phyloP scores from a whole-genome alignment of 1,139 yeast genomes.

The Yarrowia galli region DNA sequence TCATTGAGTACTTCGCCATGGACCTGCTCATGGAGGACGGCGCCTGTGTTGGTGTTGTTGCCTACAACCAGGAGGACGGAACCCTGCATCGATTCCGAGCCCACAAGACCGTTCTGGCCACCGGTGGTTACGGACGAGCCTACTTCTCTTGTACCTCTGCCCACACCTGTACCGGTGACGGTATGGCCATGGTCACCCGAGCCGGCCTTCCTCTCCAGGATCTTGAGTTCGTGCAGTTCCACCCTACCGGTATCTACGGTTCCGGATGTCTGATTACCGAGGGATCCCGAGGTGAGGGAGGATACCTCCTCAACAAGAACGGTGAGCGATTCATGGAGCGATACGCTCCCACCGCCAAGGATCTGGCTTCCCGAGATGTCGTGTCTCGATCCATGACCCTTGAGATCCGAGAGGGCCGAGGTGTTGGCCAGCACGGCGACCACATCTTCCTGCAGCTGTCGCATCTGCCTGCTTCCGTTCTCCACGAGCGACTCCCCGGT shows the following conservation, averaged over 20 bases:
- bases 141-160: slow-evolving; percentile 99
- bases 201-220: slow-evolving; percentile 98
- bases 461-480: slow-evolving; percentile 90
- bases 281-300: slow-evolving; percentile 99
- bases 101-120: slow-evolving; percentile 94
- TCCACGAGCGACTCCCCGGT: slow-evolving; percentile 98
- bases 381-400: slow-evolving; percentile 97
- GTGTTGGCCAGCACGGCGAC: slow-evolving; percentile 96
- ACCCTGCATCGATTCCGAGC: slow-evolving; percentile 97
- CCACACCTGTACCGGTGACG: slow-evolving; percentile 99
- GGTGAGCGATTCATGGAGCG: slow-evolving; percentile 99
- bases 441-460: slow-evolving; percentile 94
- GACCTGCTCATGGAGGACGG: slow-evolving; percentile 96
- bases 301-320: slow-evolving; percentile 91
- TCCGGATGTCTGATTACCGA: slow-evolving; percentile 98
- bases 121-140: slow-evolving; percentile 99
- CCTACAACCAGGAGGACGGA: slow-evolving; percentile 98
- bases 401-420: slow-evolving; percentile 99
- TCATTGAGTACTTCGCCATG: slow-evolving; percentile 95
- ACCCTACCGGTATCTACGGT: slow-evolving; percentile 99
- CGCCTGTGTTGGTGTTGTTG: slow-evolving; percentile 95
- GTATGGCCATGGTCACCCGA: slow-evolving; percentile 96
- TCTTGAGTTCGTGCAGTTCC: slow-evolving; percentile 98
- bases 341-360: slow-evolving; percentile 98
- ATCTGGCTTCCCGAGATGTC: slow-evolving; percentile 97